Evolutionary conservation across 257 asterid species (phyloP).

Genomic region (Echium plantagineum): DNA sequence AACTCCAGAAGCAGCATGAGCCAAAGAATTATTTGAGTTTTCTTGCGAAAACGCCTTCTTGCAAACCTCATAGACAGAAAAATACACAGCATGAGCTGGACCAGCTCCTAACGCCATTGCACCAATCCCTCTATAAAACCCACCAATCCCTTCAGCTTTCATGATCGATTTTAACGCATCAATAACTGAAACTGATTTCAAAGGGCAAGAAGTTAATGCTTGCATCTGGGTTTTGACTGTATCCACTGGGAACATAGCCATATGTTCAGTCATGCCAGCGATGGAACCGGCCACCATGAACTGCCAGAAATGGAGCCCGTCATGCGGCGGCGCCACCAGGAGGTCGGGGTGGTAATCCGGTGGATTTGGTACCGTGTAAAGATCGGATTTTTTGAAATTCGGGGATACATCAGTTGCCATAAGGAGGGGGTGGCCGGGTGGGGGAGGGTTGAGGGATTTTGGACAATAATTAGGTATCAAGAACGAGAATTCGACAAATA

Average conservation of each 20-base stretch:
- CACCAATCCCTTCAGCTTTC: slow-evolving; percentile 55
- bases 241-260: slow-evolving; percentile 97
- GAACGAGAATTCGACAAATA: too few relatives aligned
- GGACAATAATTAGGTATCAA: too few relatives aligned
- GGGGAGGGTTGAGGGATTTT: neutral
- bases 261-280: slow-evolving; percentile 92
- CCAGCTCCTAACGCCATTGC: slow-evolving; percentile 99
- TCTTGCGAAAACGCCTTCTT: slow-evolving; percentile 66
- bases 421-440: slow-evolving; percentile 1
- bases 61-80: slow-evolving; percentile 69
- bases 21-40: slow-evolving; percentile 45
- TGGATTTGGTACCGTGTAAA: slow-evolving; percentile 40
- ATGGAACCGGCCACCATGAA: slow-evolving; percentile 88
- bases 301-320: slow-evolving; percentile 81
- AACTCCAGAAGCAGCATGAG: slow-evolving; percentile 71
- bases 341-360: slow-evolving; percentile 35
- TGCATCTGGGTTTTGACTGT: slow-evolving; percentile 91
- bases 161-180: slow-evolving; percentile 58
- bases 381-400: slow-evolving; percentile 55
- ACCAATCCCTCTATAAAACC: slow-evolving; percentile 83
- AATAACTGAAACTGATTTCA: slow-evolving; percentile 47
- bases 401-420: slow-evolving; percentile 78
- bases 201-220: slow-evolving; percentile 79
- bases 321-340: slow-evolving; percentile 37
- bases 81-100: slow-evolving; percentile 93